Evolutionary conservation across 306 rosid species (phyloP).

Genomic region (Cercis canadensis): DNA sequence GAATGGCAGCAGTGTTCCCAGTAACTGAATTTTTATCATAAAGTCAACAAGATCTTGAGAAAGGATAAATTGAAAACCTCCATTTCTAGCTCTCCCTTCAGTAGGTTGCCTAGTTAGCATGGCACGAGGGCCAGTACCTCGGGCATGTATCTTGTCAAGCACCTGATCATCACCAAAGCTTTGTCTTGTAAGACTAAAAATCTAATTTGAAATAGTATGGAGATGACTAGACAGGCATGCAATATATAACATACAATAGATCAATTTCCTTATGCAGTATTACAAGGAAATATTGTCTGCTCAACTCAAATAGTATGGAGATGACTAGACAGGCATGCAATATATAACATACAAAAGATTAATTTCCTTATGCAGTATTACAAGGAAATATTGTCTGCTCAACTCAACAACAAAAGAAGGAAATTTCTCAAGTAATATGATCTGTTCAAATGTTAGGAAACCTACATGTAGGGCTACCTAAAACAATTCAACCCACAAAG

Average conservation of each 20-base stretch:
- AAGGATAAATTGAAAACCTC: conserved; percentile 61
- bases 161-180: conserved; percentile 57
- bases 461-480: no score
- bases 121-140: conserved; percentile 81
- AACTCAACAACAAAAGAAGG: no score
- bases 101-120: conserved; percentile 92
- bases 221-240: not conserved
- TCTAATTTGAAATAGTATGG: not conserved
- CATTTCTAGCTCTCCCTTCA: conserved; percentile 92
- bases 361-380: no score
- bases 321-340: no score
- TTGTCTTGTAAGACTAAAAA: conserved; percentile 12
- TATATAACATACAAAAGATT: no score
- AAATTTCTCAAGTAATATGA: no score
- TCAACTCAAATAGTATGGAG: no score
- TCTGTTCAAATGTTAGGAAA: no score
- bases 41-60: conserved; percentile 8
- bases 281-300: not conserved
- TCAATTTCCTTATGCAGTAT: conserved; percentile 1
- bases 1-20: not conserved
- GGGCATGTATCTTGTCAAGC: conserved; percentile 96
- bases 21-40: conserved; percentile 1
- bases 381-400: no score
- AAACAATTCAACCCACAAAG: no score
- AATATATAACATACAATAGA: not conserved